These are phyloP conservation scores for Backusella parvicylindrica DNA, from an alignment of 192 early-diverging fungal genomes.

Conservation along the genomic window DNA sequence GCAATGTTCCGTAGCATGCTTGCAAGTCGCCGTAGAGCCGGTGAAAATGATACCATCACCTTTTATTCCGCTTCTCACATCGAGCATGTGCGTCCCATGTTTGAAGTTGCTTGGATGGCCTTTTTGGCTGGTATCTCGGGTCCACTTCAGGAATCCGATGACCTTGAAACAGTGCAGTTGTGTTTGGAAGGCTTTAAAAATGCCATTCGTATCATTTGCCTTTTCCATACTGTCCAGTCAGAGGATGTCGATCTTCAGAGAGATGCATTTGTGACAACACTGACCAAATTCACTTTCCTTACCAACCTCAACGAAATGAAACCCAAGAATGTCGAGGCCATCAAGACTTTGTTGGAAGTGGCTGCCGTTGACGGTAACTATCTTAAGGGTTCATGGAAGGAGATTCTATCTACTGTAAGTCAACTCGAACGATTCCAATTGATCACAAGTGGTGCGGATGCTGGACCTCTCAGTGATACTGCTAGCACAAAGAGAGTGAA, in stretches of 20 bases:
- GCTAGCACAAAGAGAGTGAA: slow-evolving; percentile 6
- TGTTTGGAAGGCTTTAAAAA: slow-evolving; percentile 78
- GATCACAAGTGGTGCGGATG: slow-evolving; percentile 55
- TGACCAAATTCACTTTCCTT: slow-evolving; percentile 85
- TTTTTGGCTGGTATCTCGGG: slow-evolving; percentile 78
- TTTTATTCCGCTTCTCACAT: slow-evolving; percentile 71
- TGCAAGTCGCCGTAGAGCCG: slow-evolving; percentile 45
- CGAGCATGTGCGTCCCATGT: slow-evolving; percentile 91
- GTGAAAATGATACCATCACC: slow-evolving; percentile 40
- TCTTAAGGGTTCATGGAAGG: slow-evolving; percentile 70
- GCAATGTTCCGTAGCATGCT: slow-evolving; percentile 63
- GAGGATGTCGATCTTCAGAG: slow-evolving; percentile 82
- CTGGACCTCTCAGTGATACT: slow-evolving; percentile 28
- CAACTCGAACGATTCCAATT: slow-evolving; percentile 88
- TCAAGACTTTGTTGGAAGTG: slow-evolving; percentile 79
- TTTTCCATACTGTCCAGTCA: slow-evolving; percentile 55
- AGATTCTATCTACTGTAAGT: slow-evolving; percentile 79
- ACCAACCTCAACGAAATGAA: slow-evolving; percentile 81
- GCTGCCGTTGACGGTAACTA: slow-evolving; percentile 66
- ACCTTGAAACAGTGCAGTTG: slow-evolving; percentile 64
- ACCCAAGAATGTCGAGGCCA: slow-evolving; percentile 90
- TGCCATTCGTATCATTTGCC: slow-evolving; percentile 75
- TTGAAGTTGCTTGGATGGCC: slow-evolving; percentile 87
- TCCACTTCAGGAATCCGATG: slow-evolving; percentile 82
- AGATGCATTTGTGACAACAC: slow-evolving; percentile 87